These are phyloP conservation scores for Sugiyamaella floridensis DNA, from an alignment of 805 yeast species.

Conservation along the genomic window DNA sequence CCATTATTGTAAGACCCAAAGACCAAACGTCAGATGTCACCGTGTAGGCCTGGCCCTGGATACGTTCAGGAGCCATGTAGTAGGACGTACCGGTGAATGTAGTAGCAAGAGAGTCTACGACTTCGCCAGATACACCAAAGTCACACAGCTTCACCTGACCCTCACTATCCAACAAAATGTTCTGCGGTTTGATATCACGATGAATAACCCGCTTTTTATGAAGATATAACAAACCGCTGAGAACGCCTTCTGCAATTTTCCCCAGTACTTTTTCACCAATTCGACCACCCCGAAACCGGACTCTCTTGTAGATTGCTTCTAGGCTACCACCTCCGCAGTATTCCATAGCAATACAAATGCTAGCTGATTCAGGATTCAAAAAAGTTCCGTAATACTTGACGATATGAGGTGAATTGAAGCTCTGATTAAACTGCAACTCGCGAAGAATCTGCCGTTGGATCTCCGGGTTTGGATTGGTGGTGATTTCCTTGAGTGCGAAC, in stretches of 20 bases:
- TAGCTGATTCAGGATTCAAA: slow-evolving; percentile 63
- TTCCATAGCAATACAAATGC: slow-evolving; percentile 94
- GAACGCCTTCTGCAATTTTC: slow-evolving; percentile 77
- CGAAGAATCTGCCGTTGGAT: slow-evolving; percentile 84
- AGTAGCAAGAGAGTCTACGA: slow-evolving; percentile 88
- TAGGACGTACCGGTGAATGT: slow-evolving; percentile 97
- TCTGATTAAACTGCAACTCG: slow-evolving; percentile 80
- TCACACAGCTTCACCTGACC: slow-evolving; percentile 93
- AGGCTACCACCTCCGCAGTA: slow-evolving; percentile 90
- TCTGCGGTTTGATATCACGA: slow-evolving; percentile 94
- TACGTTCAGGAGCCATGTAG: slow-evolving; percentile 98
- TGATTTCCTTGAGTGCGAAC: slow-evolving; percentile 77
- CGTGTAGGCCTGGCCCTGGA: slow-evolving; percentile 90
- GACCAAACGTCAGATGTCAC: slow-evolving; percentile 98
- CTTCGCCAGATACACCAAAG: slow-evolving; percentile 97
- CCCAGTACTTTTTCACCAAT: slow-evolving; percentile 92
- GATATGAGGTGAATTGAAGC: slow-evolving; percentile 75
- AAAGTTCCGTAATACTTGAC: slow-evolving; percentile 93
- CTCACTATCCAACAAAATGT: slow-evolving; percentile 62
- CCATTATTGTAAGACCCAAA: slow-evolving; percentile 81
- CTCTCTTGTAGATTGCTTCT: slow-evolving; percentile 82
- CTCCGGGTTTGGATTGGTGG: slow-evolving; percentile 75
- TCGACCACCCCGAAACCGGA: slow-evolving; percentile 67
- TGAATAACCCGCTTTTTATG: slow-evolving; percentile 87
- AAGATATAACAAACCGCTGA: slow-evolving; percentile 77